phyloP scores from a whole-genome alignment of 495 filamentous ascomycete genomes.

The Penicillium steckii region DNA sequence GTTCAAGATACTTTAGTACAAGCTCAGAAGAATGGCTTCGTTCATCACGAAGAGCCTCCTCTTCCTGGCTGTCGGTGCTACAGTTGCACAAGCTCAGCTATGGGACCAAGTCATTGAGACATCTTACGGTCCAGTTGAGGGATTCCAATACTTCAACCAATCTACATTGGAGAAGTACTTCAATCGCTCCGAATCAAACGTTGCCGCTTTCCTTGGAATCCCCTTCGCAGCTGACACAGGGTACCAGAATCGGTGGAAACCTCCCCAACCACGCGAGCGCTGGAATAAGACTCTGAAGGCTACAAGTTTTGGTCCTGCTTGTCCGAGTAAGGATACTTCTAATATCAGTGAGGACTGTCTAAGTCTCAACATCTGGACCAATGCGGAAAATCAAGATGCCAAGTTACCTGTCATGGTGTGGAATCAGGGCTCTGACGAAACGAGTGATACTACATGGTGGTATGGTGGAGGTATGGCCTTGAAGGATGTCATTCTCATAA shows the following conservation, averaged over 20 bases:
- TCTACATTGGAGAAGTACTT: conserved; percentile 27
- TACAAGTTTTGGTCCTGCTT: conserved; percentile 19
- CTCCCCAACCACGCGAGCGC: conserved; percentile 22
- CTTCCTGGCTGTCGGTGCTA: conserved; percentile 15
- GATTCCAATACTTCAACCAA: conserved; percentile 30
- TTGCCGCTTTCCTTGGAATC: conserved; percentile 37
- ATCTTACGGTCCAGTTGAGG: conserved; percentile 25
- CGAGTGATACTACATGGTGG: conserved; percentile 20
- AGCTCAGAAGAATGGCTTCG: conserved; percentile 6
- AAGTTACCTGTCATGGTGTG: conserved; percentile 31
- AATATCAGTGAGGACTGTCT: conserved; percentile 32
- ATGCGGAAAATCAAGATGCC: conserved; percentile 19
- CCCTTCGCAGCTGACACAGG: conserved; percentile 29
- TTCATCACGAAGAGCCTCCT: conserved; percentile 9
- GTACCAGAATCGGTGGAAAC: conserved; percentile 30
- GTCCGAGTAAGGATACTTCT: conserved; percentile 12
- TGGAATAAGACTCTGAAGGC: conserved; percentile 29
- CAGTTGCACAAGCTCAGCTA: conserved; percentile 18
- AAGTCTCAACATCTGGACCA: conserved; percentile 31
- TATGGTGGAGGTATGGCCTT: conserved; percentile 30
- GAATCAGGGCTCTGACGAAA: conserved; percentile 32
- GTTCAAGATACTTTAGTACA: too few relatives aligned
- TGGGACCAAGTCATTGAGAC: conserved; percentile 26
- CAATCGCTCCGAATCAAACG: conserved; percentile 46
- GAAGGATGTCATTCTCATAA: conserved; percentile 58